Evolutionary conservation across 441 rosid species (phyloP).

Genomic region (Biscutella auriculata): DNA sequence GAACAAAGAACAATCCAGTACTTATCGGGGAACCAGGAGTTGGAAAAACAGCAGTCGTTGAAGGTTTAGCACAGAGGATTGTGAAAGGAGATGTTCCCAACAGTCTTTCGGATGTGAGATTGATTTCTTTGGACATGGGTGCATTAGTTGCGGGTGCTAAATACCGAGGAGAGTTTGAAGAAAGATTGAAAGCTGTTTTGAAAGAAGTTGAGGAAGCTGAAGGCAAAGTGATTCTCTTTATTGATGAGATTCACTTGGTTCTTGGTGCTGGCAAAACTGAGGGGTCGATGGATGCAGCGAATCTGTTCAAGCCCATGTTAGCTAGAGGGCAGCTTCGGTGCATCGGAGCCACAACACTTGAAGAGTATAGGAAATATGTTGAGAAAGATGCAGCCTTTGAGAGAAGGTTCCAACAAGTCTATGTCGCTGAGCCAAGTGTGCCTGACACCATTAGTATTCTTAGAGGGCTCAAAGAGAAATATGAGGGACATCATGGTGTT

Average conservation of each 20-base stretch:
- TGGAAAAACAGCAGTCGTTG: slow-evolving; percentile 95
- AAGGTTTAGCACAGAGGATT: slow-evolving; percentile 99
- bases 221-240: slow-evolving; percentile 75
- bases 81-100: slow-evolving; percentile 91
- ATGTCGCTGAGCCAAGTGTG: slow-evolving; percentile 96
- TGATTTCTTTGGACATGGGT: slow-evolving; percentile 96
- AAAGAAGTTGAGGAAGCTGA: slow-evolving; percentile 89
- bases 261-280: slow-evolving; percentile 88
- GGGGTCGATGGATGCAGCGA: slow-evolving; percentile 98
- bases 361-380: slow-evolving; percentile 78
- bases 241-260: slow-evolving; percentile 93
- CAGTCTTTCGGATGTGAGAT: slow-evolving; percentile 23
- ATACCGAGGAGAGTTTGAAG: slow-evolving; percentile 94
- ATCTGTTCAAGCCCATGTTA: slow-evolving; percentile 89
- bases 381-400: slow-evolving; percentile 96
- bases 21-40: slow-evolving; percentile 96
- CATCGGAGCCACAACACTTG: slow-evolving; percentile 90
- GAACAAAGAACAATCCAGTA: slow-evolving; percentile 95
- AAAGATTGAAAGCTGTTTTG: slow-evolving; percentile 89
- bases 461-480: slow-evolving; percentile 83
- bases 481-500: slow-evolving; percentile 94
- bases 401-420: slow-evolving; percentile 93
- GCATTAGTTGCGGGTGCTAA: slow-evolving; percentile 95
- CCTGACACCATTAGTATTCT: slow-evolving; percentile 71
- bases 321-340: slow-evolving; percentile 86